These are phyloP conservation scores for Neurospora cerealis DNA, from an alignment of 495 filamentous ascomycete species.

Conservation along the genomic window DNA sequence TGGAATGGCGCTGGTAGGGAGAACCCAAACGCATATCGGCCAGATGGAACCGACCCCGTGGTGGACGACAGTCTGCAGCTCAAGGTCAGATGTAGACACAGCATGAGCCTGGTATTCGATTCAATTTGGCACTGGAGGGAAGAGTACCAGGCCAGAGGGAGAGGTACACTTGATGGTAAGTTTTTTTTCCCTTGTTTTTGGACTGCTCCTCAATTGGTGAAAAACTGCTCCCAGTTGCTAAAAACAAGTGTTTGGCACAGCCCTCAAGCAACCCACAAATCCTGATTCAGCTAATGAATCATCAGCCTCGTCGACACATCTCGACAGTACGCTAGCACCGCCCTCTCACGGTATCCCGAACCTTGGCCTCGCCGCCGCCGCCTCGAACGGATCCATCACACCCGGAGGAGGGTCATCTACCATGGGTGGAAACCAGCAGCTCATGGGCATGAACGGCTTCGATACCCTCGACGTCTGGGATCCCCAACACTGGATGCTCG, in stretches of 20 bases:
- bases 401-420: conserved; percentile 33
- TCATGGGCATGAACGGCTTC: conserved; percentile 40
- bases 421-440: conserved; percentile 26
- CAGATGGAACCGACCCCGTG: conserved; percentile 28
- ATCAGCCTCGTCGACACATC: conserved; percentile 54
- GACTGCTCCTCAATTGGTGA: neutral
- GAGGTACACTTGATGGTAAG: conserved; percentile 70
- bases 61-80: conserved; percentile 70
- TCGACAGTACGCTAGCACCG: conserved; percentile 43
- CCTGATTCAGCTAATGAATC: conserved; percentile 69
- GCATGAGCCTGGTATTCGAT: conserved; percentile 88
- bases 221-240: conserved; percentile 19
- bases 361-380: conserved; percentile 17
- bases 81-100: conserved; percentile 81
- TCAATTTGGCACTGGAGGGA: conserved; percentile 91
- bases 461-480: conserved; percentile 79
- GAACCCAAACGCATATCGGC: conserved; percentile 27
- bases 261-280: conserved; percentile 79
- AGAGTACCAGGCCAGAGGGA: conserved; percentile 67
- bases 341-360: conserved; percentile 25
- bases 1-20: conserved; percentile 67
- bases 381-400: conserved; percentile 37
- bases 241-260: conserved; percentile 34
- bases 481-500: conserved; percentile 82
- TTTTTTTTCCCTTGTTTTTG: conserved; percentile 5